Base-by-base conservation (phyloP, 805 yeast genomes). In the Grigorovia jiainica region DNA sequence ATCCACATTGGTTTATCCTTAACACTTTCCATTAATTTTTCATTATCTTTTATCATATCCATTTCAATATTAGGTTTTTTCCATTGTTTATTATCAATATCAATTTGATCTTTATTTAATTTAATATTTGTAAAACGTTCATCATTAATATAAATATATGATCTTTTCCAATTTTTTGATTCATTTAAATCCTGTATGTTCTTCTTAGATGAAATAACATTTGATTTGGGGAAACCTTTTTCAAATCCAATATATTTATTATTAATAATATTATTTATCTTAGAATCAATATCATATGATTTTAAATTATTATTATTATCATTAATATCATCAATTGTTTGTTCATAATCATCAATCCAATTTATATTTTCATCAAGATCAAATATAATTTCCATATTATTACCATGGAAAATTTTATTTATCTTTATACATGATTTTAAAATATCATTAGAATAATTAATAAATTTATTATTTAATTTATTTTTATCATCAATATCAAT, bases 371-470 rank as follows among this genome's bases (percentile, higher is more conserved):
- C 16, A n/a, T 34, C 40, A 13, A 34, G 18, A 24, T 38, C 40
- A 11, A 38, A 13, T 6, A 34, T 21, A 2, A 38, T 17, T 7
- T 30, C 11, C 10, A 19, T 27, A 18, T 29, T 32, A 18, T 32
- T 16, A 9, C 60, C 60, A 11, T 51, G 71, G 60, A 52, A 64
- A 29, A 52, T 54, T 37, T 66, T 56, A 39, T 66, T 67, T 29
- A 76, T 53, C 46, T 68, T 57, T 34, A 64, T 66, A 51, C 81
- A 76, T 6, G 80, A 78, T 35, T 65, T 54, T 0, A 79, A 66
- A 8, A 77, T 43, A 32, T 65, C 57, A 17, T 55, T 58, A 3
- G 74, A 80, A n/a, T 63, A 45, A 11, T 58, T 59, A 13, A 50
- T 21, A 43, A 70, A 71, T 4, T 55, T 48, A 66, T 61, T 9